Evolutionary conservation across 2,329 filamentous ascomycete species (phyloP), one percentile per base, ranked within the genome.

Genomic region (Fonsecaea monophora): DNA sequence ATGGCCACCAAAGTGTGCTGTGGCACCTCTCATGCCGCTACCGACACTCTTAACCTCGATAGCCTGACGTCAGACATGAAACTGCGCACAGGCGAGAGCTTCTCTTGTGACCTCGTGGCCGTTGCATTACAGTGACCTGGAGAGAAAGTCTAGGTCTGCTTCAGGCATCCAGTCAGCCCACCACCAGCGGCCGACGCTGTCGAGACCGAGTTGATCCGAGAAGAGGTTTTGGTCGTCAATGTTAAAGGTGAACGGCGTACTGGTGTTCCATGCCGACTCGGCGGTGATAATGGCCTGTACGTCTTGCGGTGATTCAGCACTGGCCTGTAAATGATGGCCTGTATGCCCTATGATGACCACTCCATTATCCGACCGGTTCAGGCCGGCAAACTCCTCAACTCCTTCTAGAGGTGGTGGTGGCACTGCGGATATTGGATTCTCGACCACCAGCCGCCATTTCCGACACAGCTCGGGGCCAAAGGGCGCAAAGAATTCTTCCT

Each of bases 141-240:
- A 55, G 7, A 62, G 37, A 8, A 62, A 62, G 18, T 62, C 60
- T 38, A 62, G 32, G 38, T 62, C 60, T 7, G 37, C 60, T 21
- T 62, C 60, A 8, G 60, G 63, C 40, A 61, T 53, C 63, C 63
- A 65, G 13, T 65, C 63, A 1, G 57, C 56, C 63, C 56, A 65
- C 63, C 63, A 65, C 63, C 57, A 65, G n/a, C 63, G 63, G 18
- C 63, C 63, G 8, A 60, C 62, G 25, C 40, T 59, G 38, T 65
- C 63, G n/a, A 61, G 53, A 3, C 30, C 57, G 10, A 48, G 38
- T 18, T 61, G 55, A 32, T 53, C 53, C 18, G 18, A 45, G 57
- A 65, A 60, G n/a, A 62, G 53, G 15, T 30, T 53, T 37, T 42
- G 38, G 35, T 62, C 60, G 37, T 55, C 60, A 8, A 38, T 21